A percentile compares a stretch with the other conserved stretches of the same genome.
phyloP scores from a whole-genome alignment of 768 basidiomycete species.

The Lentinula guzmanii region DNA sequence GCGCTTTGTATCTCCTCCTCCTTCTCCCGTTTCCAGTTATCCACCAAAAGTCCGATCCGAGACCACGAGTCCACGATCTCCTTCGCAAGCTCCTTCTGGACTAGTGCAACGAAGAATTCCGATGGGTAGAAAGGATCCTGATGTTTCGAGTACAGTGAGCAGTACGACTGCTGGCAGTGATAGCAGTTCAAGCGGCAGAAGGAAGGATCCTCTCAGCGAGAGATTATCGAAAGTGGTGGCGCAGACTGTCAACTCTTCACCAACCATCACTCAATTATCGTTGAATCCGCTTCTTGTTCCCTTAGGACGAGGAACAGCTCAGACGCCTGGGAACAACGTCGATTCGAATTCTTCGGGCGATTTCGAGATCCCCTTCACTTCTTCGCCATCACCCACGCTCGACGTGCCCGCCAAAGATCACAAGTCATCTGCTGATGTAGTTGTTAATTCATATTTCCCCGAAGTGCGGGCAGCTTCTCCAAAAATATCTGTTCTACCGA shows the following conservation, averaged over 20 bases:
- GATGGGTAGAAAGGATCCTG: not conserved
- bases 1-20: slow-evolving; percentile 27
- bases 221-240: slow-evolving; percentile 34
- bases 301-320: not conserved
- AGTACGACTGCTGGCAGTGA: not conserved
- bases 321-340: not conserved
- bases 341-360: not conserved
- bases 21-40: slow-evolving; percentile 19
- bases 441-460: not conserved
- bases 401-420: not conserved
- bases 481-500: not conserved
- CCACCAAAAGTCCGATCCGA: not conserved
- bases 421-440: not conserved
- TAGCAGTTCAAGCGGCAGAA: slow-evolving; percentile 8
- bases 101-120: not conserved
- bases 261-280: not conserved
- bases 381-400: not conserved
- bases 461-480: not conserved
- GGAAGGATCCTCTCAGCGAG: slow-evolving; percentile 34
- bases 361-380: not conserved
- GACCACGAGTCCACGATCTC: not conserved
- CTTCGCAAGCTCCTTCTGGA: not conserved
- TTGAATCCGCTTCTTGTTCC: not conserved
- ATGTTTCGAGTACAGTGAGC: not conserved
- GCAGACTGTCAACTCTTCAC: slow-evolving; percentile 11